Evolutionary conservation across 495 filamentous ascomycete genomes (phyloP).

Genomic region (Zalerion maritima): DNA sequence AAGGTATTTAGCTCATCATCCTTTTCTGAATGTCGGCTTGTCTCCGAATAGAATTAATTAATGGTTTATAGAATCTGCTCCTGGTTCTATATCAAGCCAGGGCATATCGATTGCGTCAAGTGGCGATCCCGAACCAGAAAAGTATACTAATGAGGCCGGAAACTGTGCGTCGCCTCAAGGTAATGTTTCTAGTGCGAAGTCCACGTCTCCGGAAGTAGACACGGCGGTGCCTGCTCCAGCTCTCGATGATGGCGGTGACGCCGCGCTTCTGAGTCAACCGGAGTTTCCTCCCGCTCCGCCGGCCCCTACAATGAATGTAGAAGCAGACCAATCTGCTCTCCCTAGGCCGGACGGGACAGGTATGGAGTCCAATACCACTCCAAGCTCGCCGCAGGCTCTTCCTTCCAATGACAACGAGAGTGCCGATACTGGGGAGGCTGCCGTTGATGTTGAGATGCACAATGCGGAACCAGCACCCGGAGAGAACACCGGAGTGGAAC

Average conservation of each 20-base stretch:
- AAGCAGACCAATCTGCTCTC: neutral
- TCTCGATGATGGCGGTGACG: neutral
- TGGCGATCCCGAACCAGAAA: constrained; percentile 9
- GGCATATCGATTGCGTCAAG: too few species aligned
- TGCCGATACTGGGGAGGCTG: neutral
- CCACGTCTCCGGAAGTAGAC: constrained; percentile 1
- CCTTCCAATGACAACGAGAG: constrained; percentile 6
- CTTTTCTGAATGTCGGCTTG: constrained; percentile 3
- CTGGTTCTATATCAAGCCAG: too few species aligned
- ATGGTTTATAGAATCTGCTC: too few species aligned
- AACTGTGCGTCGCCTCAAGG: constrained; percentile 3
- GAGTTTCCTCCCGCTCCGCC: neutral
- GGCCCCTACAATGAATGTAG: neutral
- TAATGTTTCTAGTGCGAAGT: constrained; percentile 1
- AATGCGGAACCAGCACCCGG: neutral
- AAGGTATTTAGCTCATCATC: constrained; percentile 6
- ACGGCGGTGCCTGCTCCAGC: neutral
- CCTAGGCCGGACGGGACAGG: too few species aligned
- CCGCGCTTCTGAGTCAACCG: constrained; percentile 1
- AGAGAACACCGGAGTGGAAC: constrained; percentile 6
- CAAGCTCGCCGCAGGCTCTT: too few species aligned
- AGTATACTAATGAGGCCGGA: constrained; percentile 3
- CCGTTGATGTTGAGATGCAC: neutral
- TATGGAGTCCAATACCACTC: too few species aligned
- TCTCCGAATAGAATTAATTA: too few species aligned